A percentile compares a stretch with the other conserved stretches of the same genome.
Evolutionary conservation across 2,329 filamentous ascomycete species (phyloP).

Genomic region (Phaeosphaeria sp.): DNA sequence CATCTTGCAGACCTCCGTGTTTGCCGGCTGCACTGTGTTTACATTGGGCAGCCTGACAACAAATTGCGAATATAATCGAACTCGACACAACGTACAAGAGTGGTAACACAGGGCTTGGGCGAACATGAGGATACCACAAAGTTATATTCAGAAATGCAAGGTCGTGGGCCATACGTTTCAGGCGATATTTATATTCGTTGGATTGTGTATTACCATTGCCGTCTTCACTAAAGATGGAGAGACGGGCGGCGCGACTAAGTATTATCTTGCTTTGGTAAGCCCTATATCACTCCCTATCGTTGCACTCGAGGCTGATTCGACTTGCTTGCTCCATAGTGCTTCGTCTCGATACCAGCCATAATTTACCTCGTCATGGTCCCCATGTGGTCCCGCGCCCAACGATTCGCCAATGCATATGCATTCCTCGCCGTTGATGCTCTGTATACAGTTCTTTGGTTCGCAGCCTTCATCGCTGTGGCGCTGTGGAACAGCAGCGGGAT

Average conservation of each 20-base stretch:
- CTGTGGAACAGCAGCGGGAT: slow-evolving; percentile 64
- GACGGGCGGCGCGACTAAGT: slow-evolving; percentile 62
- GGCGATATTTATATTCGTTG: slow-evolving; percentile 63
- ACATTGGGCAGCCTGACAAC: slow-evolving; percentile 6
- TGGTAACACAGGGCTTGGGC: background rate
- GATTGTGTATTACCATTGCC: slow-evolving; percentile 63
- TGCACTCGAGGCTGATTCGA: slow-evolving; percentile 19
- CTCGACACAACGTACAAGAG: background rate
- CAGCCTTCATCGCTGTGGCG: slow-evolving; percentile 63
- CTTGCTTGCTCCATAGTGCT: slow-evolving; percentile 56
- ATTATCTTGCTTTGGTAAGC: slow-evolving; percentile 64
- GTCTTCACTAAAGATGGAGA: slow-evolving; percentile 62
- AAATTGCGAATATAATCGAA: background rate
- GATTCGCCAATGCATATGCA: slow-evolving; percentile 66
- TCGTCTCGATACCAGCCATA: slow-evolving; percentile 63
- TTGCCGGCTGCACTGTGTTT: slow-evolving; percentile 10
- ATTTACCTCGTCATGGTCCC: slow-evolving; percentile 67
- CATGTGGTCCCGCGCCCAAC: slow-evolving; percentile 64
- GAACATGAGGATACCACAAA: slow-evolving; percentile 54
- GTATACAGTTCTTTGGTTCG: slow-evolving; percentile 63
- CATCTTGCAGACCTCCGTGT: background rate
- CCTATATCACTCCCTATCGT: no score
- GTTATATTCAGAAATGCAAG: slow-evolving; percentile 62
- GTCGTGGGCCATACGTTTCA: slow-evolving; percentile 62
- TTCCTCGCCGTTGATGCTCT: slow-evolving; percentile 63